Conservation (phyloP, 352 stramenopile genomes). For the Phytophthora megakarya region DNA sequence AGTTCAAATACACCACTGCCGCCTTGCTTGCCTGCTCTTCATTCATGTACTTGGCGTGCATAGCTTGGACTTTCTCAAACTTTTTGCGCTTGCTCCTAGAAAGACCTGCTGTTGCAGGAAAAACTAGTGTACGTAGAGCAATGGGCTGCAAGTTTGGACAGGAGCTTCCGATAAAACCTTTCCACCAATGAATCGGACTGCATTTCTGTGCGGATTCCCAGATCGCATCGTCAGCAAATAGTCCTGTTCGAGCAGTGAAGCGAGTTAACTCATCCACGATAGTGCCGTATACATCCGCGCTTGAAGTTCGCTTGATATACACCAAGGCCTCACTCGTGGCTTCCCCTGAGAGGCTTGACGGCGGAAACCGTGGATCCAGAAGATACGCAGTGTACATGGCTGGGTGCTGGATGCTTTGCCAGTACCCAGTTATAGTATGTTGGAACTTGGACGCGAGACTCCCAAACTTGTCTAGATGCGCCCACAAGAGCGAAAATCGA, state of each 20-base stretch:
- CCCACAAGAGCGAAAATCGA: conserved; percentile 69
- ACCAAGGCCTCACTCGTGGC: conserved; percentile 59
- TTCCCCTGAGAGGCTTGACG: conserved; percentile 56
- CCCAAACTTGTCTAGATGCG: conserved; percentile 67
- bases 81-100: conserved; percentile 54
- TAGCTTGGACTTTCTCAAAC: conserved; percentile 59
- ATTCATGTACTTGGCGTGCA: conserved; percentile 69
- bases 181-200: conserved; percentile 78
- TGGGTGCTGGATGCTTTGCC: conserved; percentile 62
- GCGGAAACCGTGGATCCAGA: conserved; percentile 71
- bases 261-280: conserved; percentile 73
- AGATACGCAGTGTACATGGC: conserved; percentile 81
- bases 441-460: conserved; percentile 51
- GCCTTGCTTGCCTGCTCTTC: conserved; percentile 77
- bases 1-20: conserved; percentile 73
- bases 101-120: conserved; percentile 62
- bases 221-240: conserved; percentile 78
- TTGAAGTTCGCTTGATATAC: conserved; percentile 61
- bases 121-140: conserved; percentile 64
- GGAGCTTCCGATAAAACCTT: conserved; percentile 77
- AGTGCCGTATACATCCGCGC: conserved; percentile 44
- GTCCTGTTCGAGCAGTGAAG: conserved; percentile 59
- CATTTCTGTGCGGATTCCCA: conserved; percentile 78
- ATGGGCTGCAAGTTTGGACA: conserved; percentile 69
- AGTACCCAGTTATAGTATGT: conserved; percentile 63